Base-by-base conservation (phyloP, 371 early-diverging fungal species). In the Phascolomyces articulosus region DNA sequence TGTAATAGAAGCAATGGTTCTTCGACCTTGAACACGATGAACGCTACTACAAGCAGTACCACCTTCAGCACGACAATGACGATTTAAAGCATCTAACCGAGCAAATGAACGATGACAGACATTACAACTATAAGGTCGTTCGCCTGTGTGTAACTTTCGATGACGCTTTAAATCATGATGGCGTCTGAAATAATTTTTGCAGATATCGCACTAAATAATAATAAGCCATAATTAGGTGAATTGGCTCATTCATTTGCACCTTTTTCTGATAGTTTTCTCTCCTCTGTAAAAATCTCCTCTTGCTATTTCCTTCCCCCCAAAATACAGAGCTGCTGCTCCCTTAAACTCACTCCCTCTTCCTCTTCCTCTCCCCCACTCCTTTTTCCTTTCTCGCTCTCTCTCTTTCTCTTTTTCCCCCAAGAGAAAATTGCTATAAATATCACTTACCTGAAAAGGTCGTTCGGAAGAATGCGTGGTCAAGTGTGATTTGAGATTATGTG, bases 51-150 rank as follows among this genome's bases (percentile, higher is more conserved):
- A 87, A 31, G 84, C 81, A 28, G 80, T 79, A 55, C 83, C 83
- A 67, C 84, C 80, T 63, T 90, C 91, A 3, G 88, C 80, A 29
- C 88, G 85, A 67, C 81, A 79, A 63, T 91, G 91, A 13, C 91
- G 74, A 72, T 87, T 89, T n/a, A 91, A 70, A 15, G 90, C 91
- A 65, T 91, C 90, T 31, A 87, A 64, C 13, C 91, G 77, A 27
- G 89, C 83, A 75, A 91, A 91, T 18, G 85, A 73, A 44, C 89
- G 71, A 7, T 74, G 71, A 64, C 91, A 91, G 62, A 67, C 61
- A 1, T 73, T 66, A 64, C 89, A 89, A 13, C 73, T 70, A 65
- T 83, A 84, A 0, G 89, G 89, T 66, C 78, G 78, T 64, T 84
- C 86, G 40, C 88, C 88, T 6, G 87, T 85, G 57, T 88, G 89